Evolutionary conservation across 2,329 filamentous ascomycete species (phyloP), one percentile per base, ranked within the genome.

Genomic region (Chalaropsis ovoidea): DNA sequence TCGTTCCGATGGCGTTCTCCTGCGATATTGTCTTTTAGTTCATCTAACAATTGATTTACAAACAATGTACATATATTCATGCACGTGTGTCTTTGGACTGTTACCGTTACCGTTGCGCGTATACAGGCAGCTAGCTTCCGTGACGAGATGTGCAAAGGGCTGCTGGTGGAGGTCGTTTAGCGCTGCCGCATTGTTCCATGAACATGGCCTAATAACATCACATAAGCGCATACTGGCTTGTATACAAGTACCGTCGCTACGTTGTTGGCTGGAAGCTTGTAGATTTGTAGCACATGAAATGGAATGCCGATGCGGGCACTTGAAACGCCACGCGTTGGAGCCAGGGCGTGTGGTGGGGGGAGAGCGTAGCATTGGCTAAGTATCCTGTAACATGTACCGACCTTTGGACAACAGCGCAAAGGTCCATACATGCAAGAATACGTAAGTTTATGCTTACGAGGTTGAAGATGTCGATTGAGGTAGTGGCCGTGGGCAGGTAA

Each of bases 21-120:
- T 62, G 42, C 42, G 41, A 62, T 49, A 58, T 39, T 58, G 42
- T 47, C 45, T 49, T 27, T 45, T 49, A 47, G 22, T 62, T 62
- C 24, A 31, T 49, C 24, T 11, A 62, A 45, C 61, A 47, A 62
- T 62, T 31, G 39, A 62, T 45, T 49, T 47, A 58, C 52, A 58
- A 58, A n/a, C 54, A 47, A 19, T 41, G 31, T 49, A 62, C 42
- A 49, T 49, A 49, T 49, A n/a, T 62, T 13, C 15, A 62, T 47
- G 27, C 27, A 35, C 8, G n/a, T 19, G 31, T 45, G 24, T 47
- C 11, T 10, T 27, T 43, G 8, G 15, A 24, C n/a, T n/a, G n/a
- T n/a, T n/a, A n/a, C n/a, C n/a, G n/a, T n/a, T n/a, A n/a, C 13
- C 4, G 22, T 24, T 27, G 19, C 22, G 27, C 6, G 22, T 52